These are phyloP conservation scores for Coffea humblotiana DNA, from an alignment of 305 asterid genomes.

Conservation along the genomic window DNA sequence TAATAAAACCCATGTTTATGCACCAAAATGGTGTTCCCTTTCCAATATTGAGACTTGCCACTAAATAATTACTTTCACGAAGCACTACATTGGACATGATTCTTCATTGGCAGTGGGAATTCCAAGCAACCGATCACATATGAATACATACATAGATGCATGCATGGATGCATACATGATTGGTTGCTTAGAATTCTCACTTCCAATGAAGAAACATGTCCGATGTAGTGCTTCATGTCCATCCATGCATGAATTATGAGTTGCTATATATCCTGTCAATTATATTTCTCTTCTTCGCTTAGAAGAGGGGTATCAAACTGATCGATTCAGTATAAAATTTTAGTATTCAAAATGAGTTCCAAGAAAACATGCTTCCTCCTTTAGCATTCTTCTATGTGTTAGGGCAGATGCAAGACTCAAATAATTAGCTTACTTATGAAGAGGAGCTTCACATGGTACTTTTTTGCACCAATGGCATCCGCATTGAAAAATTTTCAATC, in stretches of 20 bases:
- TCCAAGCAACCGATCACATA: not conserved
- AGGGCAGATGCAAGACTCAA: constrained; percentile 52
- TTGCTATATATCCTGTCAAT: not conserved
- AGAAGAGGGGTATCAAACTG: not conserved
- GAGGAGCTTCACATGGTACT: constrained; percentile 70
- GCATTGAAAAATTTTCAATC: constrained; percentile 52
- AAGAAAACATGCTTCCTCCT: constrained; percentile 20
- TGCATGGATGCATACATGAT: too few species aligned
- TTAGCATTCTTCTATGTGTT: constrained; percentile 29
- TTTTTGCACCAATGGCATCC: constrained; percentile 67
- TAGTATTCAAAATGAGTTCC: not conserved
- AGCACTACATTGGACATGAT: not conserved
- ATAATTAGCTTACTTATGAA: constrained; percentile 70
- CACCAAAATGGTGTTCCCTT: not conserved
- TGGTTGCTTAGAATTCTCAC: not conserved
- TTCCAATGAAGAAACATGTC: not conserved
- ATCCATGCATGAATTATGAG: too few species aligned
- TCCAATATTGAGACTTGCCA: not conserved
- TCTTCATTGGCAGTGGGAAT: not conserved
- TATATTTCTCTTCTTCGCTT: not conserved
- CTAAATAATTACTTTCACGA: not conserved
- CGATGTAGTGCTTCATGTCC: not conserved
- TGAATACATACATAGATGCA: too few species aligned
- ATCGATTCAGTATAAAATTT: not conserved
- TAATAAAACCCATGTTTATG: not conserved